These are phyloP conservation scores for Tulasnella sp. DNA, from an alignment of 768 basidiomycete species.

Conservation along the genomic window DNA sequence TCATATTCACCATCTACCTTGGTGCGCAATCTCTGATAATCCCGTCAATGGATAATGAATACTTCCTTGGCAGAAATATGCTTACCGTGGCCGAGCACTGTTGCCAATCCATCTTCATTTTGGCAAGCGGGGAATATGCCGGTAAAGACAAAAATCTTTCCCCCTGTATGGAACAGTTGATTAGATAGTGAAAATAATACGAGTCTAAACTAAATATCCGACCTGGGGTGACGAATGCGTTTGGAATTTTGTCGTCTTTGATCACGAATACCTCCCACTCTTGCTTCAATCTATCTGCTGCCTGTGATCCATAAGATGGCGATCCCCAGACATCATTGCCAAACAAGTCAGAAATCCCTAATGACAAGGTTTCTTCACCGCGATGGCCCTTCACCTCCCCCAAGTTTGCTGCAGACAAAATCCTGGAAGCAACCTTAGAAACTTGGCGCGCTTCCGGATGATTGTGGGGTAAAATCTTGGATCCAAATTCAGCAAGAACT, in stretches of 20 bases:
- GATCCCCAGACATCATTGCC: conserved; percentile 26
- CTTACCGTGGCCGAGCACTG: conserved; percentile 73
- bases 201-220: conserved; percentile 9
- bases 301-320: not conserved
- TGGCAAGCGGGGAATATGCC: conserved; percentile 69
- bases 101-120: conserved; percentile 72
- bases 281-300: conserved; percentile 17
- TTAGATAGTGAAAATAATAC: not conserved
- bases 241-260: conserved; percentile 52
- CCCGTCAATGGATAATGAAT: not conserved
- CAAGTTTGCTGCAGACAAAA: conserved; percentile 59
- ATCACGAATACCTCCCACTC: conserved; percentile 69
- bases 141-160: conserved; percentile 72
- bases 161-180: conserved; percentile 29
- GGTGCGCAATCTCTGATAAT: conserved; percentile 57
- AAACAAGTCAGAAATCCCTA: not conserved
- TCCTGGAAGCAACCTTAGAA: conserved; percentile 49
- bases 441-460: conserved; percentile 58
- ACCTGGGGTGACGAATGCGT: conserved; percentile 71
- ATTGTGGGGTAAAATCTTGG: conserved; percentile 45
- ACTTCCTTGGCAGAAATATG: not conserved
- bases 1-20: conserved; percentile 32
- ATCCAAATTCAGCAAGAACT: conserved; percentile 39
- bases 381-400: conserved; percentile 39
- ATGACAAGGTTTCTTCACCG: conserved; percentile 16